phyloP scores from a whole-genome alignment of 2,329 filamentous ascomycete genomes.

The Orbilia oligospora region DNA sequence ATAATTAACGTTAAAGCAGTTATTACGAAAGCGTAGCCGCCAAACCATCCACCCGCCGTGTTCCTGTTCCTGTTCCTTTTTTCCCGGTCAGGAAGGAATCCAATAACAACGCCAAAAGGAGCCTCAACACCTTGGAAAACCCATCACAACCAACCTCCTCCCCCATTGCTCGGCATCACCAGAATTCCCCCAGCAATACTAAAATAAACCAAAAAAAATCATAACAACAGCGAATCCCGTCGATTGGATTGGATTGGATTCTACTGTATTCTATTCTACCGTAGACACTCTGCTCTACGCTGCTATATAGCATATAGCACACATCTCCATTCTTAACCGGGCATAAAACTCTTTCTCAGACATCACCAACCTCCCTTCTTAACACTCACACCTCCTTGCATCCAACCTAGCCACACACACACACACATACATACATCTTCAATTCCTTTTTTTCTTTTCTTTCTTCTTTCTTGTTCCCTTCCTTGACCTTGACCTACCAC shows the following conservation, averaged over 20 bases:
- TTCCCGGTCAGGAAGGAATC: conserved; percentile 28
- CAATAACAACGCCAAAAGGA: conserved; percentile 53
- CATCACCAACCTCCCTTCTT: conserved; percentile 28
- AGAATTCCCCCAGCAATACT: background rate
- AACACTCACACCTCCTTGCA: conserved; percentile 9
- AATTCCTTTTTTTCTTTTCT: conserved; percentile 1
- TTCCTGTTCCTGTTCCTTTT: background rate
- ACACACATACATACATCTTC: conserved; percentile 8
- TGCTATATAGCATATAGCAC: background rate
- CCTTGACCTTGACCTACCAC: conserved; percentile 1
- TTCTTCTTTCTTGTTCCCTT: conserved; percentile 2
- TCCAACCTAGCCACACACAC: background rate
- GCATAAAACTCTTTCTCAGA: background rate
- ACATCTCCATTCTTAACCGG: background rate
- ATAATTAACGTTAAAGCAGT: background rate
- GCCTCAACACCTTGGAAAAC: conserved; percentile 41
- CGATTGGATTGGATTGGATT: too few species aligned
- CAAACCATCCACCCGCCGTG: background rate
- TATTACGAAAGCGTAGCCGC: too few species aligned
- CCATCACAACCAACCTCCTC: conserved; percentile 52
- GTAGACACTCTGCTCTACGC: background rate
- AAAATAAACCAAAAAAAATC: too few species aligned
- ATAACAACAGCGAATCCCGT: background rate
- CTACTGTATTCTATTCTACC: too few species aligned
- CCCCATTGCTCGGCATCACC: conserved; percentile 42